A percentile compares a stretch with the other conserved stretches of the same genome.
phyloP scores from a whole-genome alignment of 768 basidiomycete genomes.

The Suillus subluteus region DNA sequence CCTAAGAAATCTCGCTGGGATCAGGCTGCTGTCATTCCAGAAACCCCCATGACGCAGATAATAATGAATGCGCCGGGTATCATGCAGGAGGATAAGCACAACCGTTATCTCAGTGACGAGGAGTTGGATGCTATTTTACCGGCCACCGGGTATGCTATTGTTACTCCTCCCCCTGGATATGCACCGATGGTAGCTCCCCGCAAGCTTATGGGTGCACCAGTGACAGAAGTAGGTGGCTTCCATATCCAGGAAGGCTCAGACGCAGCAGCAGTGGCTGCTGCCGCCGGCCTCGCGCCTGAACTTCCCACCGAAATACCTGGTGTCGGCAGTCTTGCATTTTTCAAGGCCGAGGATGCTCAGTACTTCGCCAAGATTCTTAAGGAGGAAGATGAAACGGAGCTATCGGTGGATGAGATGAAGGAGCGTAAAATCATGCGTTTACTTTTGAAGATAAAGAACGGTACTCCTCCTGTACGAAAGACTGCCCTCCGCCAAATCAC shows the following conservation, averaged over 20 bases:
- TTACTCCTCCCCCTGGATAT: constrained; percentile 94
- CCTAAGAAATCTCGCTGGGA: constrained; percentile 97
- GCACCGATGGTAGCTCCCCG: constrained; percentile 72
- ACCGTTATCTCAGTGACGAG: constrained; percentile 94
- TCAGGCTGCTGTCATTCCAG: constrained; percentile 79
- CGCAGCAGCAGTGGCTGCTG: constrained; percentile 84
- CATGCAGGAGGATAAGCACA: constrained; percentile 93
- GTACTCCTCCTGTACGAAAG: constrained; percentile 97
- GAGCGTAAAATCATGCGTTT: constrained; percentile 99
- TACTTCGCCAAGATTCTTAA: constrained; percentile 97
- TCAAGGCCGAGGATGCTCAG: constrained; percentile 97
- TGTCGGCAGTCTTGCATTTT: constrained; percentile 95
- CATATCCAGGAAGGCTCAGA: constrained; percentile 97
- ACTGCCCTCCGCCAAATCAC: constrained; percentile 98
- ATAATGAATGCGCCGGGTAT: constrained; percentile 87
- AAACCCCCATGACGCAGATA: constrained; percentile 74
- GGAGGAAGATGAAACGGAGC: constrained; percentile 92
- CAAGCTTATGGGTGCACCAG: constrained; percentile 59
- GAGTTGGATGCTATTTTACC: constrained; percentile 94
- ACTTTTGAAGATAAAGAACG: constrained; percentile 98
- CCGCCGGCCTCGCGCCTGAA: constrained; percentile 90
- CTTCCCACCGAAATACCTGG: constrained; percentile 97
- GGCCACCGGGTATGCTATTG: constrained; percentile 83
- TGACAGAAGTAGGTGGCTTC: constrained; percentile 78
- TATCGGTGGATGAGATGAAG: constrained; percentile 97